Evolutionary conservation across 2,329 filamentous ascomycete genomes (phyloP).

Genomic region (Diaporthe nobilis): DNA sequence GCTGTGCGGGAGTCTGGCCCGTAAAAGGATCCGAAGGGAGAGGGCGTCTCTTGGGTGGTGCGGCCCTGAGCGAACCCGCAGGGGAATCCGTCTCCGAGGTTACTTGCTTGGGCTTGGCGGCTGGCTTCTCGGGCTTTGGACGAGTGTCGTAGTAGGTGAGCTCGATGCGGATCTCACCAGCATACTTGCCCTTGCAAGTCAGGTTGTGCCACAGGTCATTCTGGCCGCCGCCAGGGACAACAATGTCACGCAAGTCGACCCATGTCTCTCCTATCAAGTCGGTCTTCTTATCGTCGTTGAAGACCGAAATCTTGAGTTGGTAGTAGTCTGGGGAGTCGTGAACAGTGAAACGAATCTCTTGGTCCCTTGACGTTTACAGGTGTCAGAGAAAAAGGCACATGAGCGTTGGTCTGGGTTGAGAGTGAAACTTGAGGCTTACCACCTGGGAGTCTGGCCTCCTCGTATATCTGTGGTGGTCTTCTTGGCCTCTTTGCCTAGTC

Average conservation of each 20-base stretch:
- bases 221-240: constrained; percentile 91
- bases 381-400: constrained; percentile 22
- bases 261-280: constrained; percentile 96
- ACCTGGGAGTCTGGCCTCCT: constrained; percentile 95
- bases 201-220: constrained; percentile 93
- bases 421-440: constrained; percentile 69
- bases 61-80: constrained; percentile 66
- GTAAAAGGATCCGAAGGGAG: constrained; percentile 84
- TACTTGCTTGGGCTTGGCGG: constrained; percentile 66
- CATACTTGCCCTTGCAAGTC: constrained; percentile 92
- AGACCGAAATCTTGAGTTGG: constrained; percentile 93
- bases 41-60: constrained; percentile 82
- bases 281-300: constrained; percentile 98
- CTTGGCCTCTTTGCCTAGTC: constrained; percentile 95
- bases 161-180: constrained; percentile 93
- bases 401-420: background rate
- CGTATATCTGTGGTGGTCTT: constrained; percentile 95
- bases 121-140: constrained; percentile 81
- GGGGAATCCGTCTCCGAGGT: constrained; percentile 52
- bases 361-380: constrained; percentile 77
- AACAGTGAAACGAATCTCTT: constrained; percentile 95
- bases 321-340: constrained; percentile 98
- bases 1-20: constrained; percentile 62
- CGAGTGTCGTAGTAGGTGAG: constrained; percentile 95
- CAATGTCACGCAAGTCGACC: constrained; percentile 85